A percentile compares a stretch with the other conserved stretches of the same genome.
Evolutionary conservation across 768 basidiomycete genomes (phyloP).

Genomic region (Lactarius psammicola): DNA sequence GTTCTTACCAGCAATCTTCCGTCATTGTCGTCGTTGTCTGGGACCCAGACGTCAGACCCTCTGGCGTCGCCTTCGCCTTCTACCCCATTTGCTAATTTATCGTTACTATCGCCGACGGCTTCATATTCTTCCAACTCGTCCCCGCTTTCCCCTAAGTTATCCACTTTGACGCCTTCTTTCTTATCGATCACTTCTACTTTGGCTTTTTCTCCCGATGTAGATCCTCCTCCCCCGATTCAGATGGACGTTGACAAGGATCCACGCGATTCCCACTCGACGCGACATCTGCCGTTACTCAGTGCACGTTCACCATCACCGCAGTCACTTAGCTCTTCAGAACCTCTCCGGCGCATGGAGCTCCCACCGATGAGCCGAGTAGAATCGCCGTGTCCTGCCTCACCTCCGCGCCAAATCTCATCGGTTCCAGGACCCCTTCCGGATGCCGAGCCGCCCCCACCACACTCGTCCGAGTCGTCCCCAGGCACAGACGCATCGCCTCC

Average conservation of each 20-base stretch:
- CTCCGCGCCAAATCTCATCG: background rate
- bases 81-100: constrained; percentile 51
- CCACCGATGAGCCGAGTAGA: background rate
- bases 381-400: background rate
- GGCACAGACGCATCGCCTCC: background rate
- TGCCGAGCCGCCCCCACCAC: constrained; percentile 5
- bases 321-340: constrained; percentile 9
- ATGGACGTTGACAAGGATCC: constrained; percentile 22
- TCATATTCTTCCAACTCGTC: constrained; percentile 25
- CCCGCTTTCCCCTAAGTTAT: constrained; percentile 31
- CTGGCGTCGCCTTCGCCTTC: constrained; percentile 31
- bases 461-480: background rate
- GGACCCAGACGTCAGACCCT: background rate
- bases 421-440: background rate
- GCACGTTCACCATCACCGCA: constrained; percentile 17
- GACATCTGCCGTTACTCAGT: background rate
- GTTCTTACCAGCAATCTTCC: constrained; percentile 23
- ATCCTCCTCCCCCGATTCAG: background rate
- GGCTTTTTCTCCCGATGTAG: constrained; percentile 10
- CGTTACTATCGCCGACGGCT: constrained; percentile 41
- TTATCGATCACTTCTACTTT: constrained; percentile 5
- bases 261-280: background rate
- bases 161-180: constrained; percentile 25
- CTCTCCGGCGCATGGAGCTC: constrained; percentile 11
- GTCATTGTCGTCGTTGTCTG: background rate